These are phyloP conservation scores for Apophysomyces variabilis DNA, from an alignment of 371 early-diverging fungal genomes.

Conservation along the genomic window DNA sequence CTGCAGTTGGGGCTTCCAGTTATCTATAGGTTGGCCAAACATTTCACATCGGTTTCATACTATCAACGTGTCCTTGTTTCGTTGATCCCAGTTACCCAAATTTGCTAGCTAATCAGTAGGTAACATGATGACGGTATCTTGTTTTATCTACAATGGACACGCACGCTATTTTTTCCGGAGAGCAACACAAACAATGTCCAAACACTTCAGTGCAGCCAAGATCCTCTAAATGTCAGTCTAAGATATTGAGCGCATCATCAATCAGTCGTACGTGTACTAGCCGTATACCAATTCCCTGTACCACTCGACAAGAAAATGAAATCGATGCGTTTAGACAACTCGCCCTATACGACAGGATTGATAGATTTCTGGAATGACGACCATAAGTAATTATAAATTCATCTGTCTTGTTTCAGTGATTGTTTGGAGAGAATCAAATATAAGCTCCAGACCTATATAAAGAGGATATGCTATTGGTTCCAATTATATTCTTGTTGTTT, in stretches of 20 bases:
- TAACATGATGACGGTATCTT: background rate
- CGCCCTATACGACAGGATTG: background rate
- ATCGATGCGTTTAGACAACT: background rate
- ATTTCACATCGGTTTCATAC: background rate
- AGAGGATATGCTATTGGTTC: background rate
- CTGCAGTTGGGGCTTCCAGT: too few species aligned
- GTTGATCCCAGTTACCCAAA: too few species aligned
- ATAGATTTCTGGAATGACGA: conserved; percentile 5
- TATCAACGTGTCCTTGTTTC: background rate
- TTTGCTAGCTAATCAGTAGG: too few species aligned
- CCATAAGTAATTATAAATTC: background rate
- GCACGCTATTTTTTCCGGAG: background rate
- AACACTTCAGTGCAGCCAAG: too few species aligned
- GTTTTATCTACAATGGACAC: background rate
- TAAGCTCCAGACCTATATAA: conserved; percentile 5
- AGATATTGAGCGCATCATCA: too few species aligned
- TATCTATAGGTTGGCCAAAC: too few species aligned
- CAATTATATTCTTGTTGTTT: background rate
- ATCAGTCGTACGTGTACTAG: too few species aligned
- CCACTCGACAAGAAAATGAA: too few species aligned
- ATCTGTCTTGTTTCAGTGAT: background rate
- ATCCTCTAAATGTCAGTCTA: too few species aligned
- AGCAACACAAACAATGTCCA: background rate
- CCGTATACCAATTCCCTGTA: too few species aligned
- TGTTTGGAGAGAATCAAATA: conserved; percentile 3